These are phyloP conservation scores for Hanseniaspora sp. DNA, from an alignment of 1,139 yeast species.

Conservation along the genomic window DNA sequence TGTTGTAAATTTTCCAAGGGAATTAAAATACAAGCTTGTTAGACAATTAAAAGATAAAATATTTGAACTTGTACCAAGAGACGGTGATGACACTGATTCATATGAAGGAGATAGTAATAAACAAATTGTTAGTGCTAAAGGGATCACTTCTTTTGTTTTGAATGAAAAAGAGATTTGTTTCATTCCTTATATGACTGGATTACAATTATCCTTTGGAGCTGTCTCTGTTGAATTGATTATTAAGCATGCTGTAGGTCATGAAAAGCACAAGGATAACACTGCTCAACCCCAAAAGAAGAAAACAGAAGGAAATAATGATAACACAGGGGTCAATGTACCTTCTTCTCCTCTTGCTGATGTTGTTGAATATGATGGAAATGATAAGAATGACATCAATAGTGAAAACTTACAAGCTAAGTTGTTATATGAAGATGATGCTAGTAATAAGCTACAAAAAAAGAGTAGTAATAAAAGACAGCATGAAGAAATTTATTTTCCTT, in stretches of 20 bases:
- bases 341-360: constrained; percentile 13
- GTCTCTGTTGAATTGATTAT: constrained; percentile 17
- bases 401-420: not conserved
- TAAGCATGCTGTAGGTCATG: constrained; percentile 21
- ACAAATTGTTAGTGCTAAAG: constrained; percentile 20
- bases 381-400: not conserved
- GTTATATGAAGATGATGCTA: not conserved
- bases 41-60: constrained; percentile 16
- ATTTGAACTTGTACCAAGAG: constrained; percentile 19
- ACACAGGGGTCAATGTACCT: constrained; percentile 9
- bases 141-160: constrained; percentile 45
- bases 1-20: constrained; percentile 26
- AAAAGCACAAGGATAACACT: constrained; percentile 23
- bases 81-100: not conserved
- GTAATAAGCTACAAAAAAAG: not conserved
- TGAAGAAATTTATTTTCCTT: not conserved
- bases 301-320: constrained; percentile 21
- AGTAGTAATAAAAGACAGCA: not conserved
- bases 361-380: constrained; percentile 11
- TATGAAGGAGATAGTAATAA: constrained; percentile 16
- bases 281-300: constrained; percentile 32
- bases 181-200: constrained; percentile 44
- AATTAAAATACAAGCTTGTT: constrained; percentile 23
- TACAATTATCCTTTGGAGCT: constrained; percentile 5
- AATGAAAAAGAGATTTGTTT: constrained; percentile 44